Conservation (phyloP, 345 rosid genomes). For the Eucalyptus erythrocorys region DNA sequence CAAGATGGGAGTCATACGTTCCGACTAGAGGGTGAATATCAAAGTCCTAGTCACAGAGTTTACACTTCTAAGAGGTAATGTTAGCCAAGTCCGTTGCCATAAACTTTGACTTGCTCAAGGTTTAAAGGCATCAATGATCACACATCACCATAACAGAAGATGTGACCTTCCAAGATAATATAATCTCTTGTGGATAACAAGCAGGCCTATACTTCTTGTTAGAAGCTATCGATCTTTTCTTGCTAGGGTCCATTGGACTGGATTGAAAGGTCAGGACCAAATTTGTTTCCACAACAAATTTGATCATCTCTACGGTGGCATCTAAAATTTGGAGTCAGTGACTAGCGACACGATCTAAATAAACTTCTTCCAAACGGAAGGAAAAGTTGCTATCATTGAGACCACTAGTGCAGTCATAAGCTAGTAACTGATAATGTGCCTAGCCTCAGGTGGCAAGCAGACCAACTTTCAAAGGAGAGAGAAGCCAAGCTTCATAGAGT, state of each 20-base stretch:
- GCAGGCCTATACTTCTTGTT: neutral
- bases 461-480: neutral
- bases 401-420: neutral
- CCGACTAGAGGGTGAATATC: neutral
- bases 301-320: neutral
- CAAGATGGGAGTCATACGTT: neutral
- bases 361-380: neutral
- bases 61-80: neutral
- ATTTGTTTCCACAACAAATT: neutral
- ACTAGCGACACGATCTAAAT: neutral
- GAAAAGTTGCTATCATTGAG: neutral
- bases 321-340: neutral
- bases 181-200: neutral
- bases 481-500: neutral
- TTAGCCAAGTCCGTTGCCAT: neutral
- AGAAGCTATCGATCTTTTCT: neutral
- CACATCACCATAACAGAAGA: neutral
- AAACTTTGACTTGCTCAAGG: neutral
- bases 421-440: neutral
- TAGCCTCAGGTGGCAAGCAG: neutral
- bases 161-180: neutral
- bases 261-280: neutral
- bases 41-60: neutral
- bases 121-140: neutral
- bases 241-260: neutral